Evolutionary conservation across 441 rosid species (phyloP), one percentile per base, ranked within the genome.

Genomic region (Gossypium gossypioides): DNA sequence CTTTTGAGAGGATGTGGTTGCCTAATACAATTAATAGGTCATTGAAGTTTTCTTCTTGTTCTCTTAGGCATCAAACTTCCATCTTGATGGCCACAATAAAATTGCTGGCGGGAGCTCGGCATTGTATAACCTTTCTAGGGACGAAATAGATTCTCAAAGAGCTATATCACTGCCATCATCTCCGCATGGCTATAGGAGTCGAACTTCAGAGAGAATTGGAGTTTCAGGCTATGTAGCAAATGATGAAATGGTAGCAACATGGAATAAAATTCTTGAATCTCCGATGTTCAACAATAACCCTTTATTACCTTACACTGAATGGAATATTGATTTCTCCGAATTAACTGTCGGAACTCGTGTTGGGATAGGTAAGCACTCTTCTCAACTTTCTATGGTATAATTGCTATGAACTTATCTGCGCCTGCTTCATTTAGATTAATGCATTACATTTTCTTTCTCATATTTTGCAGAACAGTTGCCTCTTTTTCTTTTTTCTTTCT

Each of bases 311-410:
- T 96, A 81, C 72, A 87, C 86, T 67, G 99, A 91, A 76, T 96
- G 99, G 99, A 87, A 88, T 77, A 96, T 96, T 78, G 95, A 91
- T 81, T 96, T 87, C 82, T 89, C 97, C 8, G 99, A 96, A 75
- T 68, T 96, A 78, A 87, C 90, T 0, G 96, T 96, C 73, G 96
- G 97, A 59, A 89, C 93, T 78, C 98, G 99, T 69, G 99, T 96
- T 75, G 99, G 99, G 52, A 96, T 93, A 65, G 99, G 98, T 96
- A 86, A 86, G 84, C 64, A 59, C 69, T 32, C 29, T 66, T 60
- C 42, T 34, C 15, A 51, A 19, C 27, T 56, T 61, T 56, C 40
- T 15, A 46, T 40, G 8, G 24, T 65, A 7, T 13, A 16, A 18
- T 71, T 71, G 40, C 37, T 46, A 21, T 66, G 59, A 24, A 37